Conservation (phyloP, 495 filamentous ascomycete genomes). For the Annulohypoxylon moriforme region DNA sequence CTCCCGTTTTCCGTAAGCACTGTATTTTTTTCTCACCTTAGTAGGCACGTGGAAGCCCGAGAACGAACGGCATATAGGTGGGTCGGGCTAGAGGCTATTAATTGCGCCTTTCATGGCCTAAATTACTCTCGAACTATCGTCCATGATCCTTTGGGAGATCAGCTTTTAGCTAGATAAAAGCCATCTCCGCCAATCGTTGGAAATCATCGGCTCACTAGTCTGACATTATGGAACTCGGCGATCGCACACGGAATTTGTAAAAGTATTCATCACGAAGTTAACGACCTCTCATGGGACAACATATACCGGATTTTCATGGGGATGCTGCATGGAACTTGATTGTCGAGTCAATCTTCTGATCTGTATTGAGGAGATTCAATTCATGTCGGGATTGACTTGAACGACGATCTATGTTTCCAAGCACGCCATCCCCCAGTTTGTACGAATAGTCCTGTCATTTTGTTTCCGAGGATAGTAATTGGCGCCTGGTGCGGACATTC, state of each 20-base stretch:
- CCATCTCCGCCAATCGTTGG: neutral
- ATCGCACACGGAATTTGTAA: slow-evolving; percentile 28
- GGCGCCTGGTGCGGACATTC: slow-evolving; percentile 33
- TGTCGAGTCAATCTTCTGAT: slow-evolving; percentile 7
- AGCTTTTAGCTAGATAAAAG: neutral
- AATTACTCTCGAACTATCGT: neutral
- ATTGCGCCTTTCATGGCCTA: slow-evolving; percentile 19
- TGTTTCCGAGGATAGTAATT: slow-evolving; percentile 19
- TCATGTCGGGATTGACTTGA: neutral
- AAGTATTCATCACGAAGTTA: slow-evolving; percentile 37
- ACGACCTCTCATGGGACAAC: slow-evolving; percentile 32
- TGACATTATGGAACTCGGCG: neutral
- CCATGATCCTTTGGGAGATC: neutral
- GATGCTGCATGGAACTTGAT: slow-evolving; percentile 1
- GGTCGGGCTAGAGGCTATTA: slow-evolving; percentile 40
- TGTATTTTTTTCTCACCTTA: slow-evolving; percentile 31
- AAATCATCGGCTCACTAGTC: slow-evolving; percentile 7
- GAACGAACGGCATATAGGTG: slow-evolving; percentile 69
- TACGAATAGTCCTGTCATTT: slow-evolving; percentile 24
- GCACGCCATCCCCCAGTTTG: slow-evolving; percentile 11
- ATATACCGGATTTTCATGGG: slow-evolving; percentile 7
- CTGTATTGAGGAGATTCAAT: neutral
- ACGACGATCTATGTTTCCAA: neutral
- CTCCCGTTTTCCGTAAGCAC: neutral
- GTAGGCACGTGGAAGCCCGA: slow-evolving; percentile 85